Percentiles rank a stretch among this genome's conserved stretches.
Evolutionary conservation across 148 eudicot species (phyloP).

Genomic region (Heliamphora exappendiculata): DNA sequence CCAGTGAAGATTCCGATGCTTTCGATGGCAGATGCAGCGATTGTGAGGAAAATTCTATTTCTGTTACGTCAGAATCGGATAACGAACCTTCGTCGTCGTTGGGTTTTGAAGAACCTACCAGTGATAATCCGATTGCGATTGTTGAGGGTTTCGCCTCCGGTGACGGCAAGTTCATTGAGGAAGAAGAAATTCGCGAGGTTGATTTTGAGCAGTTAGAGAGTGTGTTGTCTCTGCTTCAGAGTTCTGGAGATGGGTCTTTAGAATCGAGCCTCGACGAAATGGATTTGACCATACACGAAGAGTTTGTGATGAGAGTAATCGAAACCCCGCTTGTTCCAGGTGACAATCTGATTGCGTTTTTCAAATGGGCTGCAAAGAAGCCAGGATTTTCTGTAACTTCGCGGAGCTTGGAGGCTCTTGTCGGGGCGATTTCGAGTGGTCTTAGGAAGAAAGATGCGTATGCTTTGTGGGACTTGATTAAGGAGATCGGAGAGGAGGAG

Average conservation of each 20-base stretch:
- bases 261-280: constrained; percentile 39
- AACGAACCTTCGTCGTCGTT: neutral
- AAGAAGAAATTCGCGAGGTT: constrained; percentile 15
- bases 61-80: constrained; percentile 10
- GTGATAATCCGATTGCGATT: constrained; percentile 12
- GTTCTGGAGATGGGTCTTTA: constrained; percentile 36
- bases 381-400: constrained; percentile 24
- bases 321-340: constrained; percentile 47
- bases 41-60: constrained; percentile 12
- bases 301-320: constrained; percentile 54
- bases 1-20: neutral
- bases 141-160: neutral
- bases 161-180: constrained; percentile 9
- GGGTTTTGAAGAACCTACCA: constrained; percentile 11
- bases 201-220: constrained; percentile 44
- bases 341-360: constrained; percentile 50
- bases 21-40: neutral
- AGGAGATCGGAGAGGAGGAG: constrained; percentile 52
- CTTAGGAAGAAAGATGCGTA: constrained; percentile 36
- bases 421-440: constrained; percentile 26
- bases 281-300: constrained; percentile 40
- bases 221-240: constrained; percentile 60
- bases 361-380: constrained; percentile 49
- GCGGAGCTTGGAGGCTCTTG: constrained; percentile 34
- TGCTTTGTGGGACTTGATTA: constrained; percentile 71